A percentile compares a stretch with the other conserved stretches of the same genome.
Conservation (phyloP, 441 rosid species). For the Arabidopsis hybrid region DNA sequence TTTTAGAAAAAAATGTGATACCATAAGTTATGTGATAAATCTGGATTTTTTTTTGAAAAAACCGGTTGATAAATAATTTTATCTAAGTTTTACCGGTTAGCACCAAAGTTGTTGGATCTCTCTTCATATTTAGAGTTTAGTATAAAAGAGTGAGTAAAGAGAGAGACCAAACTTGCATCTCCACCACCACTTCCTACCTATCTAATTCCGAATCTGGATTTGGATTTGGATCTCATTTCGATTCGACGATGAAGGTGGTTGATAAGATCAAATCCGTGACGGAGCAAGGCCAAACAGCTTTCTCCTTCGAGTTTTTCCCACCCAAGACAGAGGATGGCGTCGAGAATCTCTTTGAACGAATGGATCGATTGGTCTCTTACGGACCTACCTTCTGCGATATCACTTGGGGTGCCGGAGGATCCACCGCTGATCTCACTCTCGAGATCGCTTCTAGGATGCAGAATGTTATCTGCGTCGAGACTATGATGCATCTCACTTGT, state of each 20-base stretch:
- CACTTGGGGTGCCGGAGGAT: constrained; percentile 99
- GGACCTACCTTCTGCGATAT: constrained; percentile 95
- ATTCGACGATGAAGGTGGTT: constrained; percentile 75
- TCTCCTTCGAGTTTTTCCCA: constrained; percentile 98
- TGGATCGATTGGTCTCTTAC: constrained; percentile 95
- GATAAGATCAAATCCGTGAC: constrained; percentile 67
- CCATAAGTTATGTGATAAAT: too few species aligned
- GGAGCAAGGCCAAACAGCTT: constrained; percentile 57
- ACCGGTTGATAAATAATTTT: too few species aligned
- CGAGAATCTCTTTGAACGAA: constrained; percentile 92
- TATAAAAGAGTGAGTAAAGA: constrained; percentile 27
- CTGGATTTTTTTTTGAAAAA: too few species aligned
- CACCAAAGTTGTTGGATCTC: constrained; percentile 24
- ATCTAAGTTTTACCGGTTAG: neutral
- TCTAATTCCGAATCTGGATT: constrained; percentile 6
- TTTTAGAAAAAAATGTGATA: neutral
- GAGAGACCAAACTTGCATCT: constrained; percentile 18
- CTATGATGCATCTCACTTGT: constrained; percentile 99
- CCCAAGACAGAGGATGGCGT: constrained; percentile 98
- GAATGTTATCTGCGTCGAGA: constrained; percentile 91
- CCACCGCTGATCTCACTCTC: constrained; percentile 92
- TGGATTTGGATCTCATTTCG: neutral
- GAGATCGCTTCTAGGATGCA: constrained; percentile 97
- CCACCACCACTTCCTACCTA: constrained; percentile 18
- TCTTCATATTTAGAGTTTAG: neutral